Conservation (phyloP, 1,284 basidiomycete genomes). For the Coniferiporia weirii region DNA sequence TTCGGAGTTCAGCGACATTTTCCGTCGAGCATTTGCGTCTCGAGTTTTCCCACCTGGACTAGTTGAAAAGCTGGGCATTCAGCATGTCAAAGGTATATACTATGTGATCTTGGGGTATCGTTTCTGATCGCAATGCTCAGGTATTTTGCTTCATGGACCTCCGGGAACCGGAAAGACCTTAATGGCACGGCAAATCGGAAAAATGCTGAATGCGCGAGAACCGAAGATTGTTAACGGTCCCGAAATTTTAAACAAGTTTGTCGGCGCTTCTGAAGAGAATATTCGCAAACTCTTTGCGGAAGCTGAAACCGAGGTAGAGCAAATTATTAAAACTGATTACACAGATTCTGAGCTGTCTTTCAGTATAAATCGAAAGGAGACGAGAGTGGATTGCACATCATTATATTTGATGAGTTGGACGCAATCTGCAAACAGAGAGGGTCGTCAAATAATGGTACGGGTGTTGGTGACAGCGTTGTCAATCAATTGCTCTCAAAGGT, state of each 20-base stretch:
- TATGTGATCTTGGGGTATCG: not conserved
- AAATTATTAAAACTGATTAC: not conserved
- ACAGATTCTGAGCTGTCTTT: not conserved
- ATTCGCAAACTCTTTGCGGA: slow-evolving; percentile 96
- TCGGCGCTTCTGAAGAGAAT: slow-evolving; percentile 98
- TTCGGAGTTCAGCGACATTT: slow-evolving; percentile 93
- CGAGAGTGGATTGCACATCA: slow-evolving; percentile 96
- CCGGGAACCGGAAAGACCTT: slow-evolving; percentile 99
- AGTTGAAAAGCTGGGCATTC: slow-evolving; percentile 97
- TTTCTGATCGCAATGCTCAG: slow-evolving; percentile 33
- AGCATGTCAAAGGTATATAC: slow-evolving; percentile 89
- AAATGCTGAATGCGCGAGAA: slow-evolving; percentile 98
- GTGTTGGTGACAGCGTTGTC: slow-evolving; percentile 97
- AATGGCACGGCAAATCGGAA: slow-evolving; percentile 97
- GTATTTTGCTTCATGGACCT: slow-evolving; percentile 93
- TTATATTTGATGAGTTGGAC: slow-evolving; percentile 99
- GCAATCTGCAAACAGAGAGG: slow-evolving; percentile 99
- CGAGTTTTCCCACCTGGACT: slow-evolving; percentile 96
- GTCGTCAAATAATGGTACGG: slow-evolving; percentile 84
- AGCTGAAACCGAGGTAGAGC: slow-evolving; percentile 88
- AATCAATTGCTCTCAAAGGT: slow-evolving; percentile 98
- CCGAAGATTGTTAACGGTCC: slow-evolving; percentile 99
- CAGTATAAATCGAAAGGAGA: slow-evolving; percentile 98
- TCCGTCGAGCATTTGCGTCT: slow-evolving; percentile 97
- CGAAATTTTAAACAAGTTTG: slow-evolving; percentile 96